Conservation (phyloP, 257 asterid genomes). For the Eucommia ulmoides region DNA sequence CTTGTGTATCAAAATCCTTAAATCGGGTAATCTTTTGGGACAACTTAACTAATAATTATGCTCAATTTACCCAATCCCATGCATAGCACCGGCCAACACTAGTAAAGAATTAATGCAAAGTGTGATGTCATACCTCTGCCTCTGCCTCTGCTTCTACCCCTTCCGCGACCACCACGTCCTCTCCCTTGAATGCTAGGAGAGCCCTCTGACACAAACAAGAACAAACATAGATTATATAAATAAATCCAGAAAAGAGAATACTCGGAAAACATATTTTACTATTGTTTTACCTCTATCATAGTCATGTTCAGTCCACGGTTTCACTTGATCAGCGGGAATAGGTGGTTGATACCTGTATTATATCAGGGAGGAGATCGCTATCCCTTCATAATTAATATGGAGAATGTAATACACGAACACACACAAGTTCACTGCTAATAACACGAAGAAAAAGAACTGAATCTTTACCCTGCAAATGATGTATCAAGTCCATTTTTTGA, state of each 20-base stretch:
- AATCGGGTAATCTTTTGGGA: no score
- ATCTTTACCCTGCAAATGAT: conserved; percentile 11
- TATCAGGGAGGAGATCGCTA: background rate
- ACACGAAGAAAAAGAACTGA: background rate
- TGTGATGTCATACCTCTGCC: no score
- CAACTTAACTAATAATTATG: no score
- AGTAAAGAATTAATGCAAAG: no score
- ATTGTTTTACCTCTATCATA: background rate
- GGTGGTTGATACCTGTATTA: background rate
- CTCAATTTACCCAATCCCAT: no score
- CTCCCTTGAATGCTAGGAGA: background rate
- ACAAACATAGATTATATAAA: background rate
- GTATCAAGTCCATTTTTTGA: conserved; percentile 9
- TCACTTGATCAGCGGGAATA: background rate
- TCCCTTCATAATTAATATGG: background rate
- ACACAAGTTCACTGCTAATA: background rate
- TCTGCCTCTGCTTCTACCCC: background rate
- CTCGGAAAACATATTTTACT: background rate
- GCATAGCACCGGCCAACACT: no score
- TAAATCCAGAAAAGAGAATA: background rate
- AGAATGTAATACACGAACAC: background rate
- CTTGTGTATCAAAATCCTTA: no score
- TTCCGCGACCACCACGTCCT: background rate
- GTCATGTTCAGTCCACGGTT: background rate
- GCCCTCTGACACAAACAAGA: background rate